Evolutionary conservation across 176 grass and related monocot species (phyloP), one percentile per base, ranked within the genome.

Genomic region (Oryza coarctata): DNA sequence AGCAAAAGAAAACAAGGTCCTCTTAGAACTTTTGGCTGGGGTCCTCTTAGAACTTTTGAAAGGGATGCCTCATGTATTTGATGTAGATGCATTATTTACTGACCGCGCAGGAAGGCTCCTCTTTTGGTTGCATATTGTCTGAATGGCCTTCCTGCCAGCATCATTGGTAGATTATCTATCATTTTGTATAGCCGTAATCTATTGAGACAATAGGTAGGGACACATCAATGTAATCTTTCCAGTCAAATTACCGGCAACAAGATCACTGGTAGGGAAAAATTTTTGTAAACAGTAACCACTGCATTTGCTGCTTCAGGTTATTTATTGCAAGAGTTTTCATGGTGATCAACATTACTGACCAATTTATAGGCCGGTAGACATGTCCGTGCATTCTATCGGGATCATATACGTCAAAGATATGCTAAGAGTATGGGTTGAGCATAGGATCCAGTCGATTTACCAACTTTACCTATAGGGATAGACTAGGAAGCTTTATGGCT

Each of bases 1-100:
- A 94, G 78, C 52, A 87, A 65, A 92, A 87, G 90, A 93, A 82
- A 74, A 58, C 70, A 61, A 80, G 36, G 38, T 45, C 39, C 45
- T 67, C 25, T 6, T 65, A 90, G 77, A 81, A 80, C 66, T 41
- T 28, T n/a, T n/a, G n/a, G n/a, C n/a, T n/a, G n/a, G n/a, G 36
- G 38, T 45, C 39, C 45, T 67, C 25, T 6, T 65, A 90, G 77
- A 81, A 80, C 66, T 41, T 28, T 73, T 75, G 30, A 6, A 1
- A 76, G 55, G 7, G 55, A 23, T 26, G 29, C 38, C 9, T 22
- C 64, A 30, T 63, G 27, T 12, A 27, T 49, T 29, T 72, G 20
- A 36, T 32, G 2, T 31, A 63, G 4, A 33, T 65, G 38, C 28
- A 30, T 12, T 73, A 22, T 39, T 28, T 52, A 44, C 14, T 76